Evolutionary conservation across 148 eudicot genomes (phyloP).

Genomic region (Polygonum maritimum): DNA sequence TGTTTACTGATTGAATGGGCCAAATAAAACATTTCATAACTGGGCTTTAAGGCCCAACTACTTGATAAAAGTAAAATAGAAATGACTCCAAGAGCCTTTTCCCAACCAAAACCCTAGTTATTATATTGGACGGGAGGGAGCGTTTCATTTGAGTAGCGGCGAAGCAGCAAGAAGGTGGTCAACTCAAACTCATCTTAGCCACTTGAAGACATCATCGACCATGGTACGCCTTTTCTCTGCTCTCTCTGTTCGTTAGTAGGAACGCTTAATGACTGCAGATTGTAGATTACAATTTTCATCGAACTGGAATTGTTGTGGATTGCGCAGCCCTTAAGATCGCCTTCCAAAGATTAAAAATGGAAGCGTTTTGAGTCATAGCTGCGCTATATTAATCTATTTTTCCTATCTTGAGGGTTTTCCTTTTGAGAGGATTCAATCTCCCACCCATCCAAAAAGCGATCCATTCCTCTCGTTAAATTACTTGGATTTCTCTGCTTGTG

Average conservation of each 20-base stretch:
- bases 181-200: not conserved
- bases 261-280: not conserved
- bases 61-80: not conserved
- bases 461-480: not conserved
- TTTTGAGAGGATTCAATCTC: conserved; percentile 21
- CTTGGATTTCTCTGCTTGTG: conserved; percentile 6
- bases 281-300: not conserved
- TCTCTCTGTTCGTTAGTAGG: not conserved
- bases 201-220: not conserved
- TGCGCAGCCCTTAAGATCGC: conserved; percentile 94
- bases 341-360: conserved; percentile 53
- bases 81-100: not conserved
- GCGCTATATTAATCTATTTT: conserved; percentile 46
- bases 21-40: not conserved
- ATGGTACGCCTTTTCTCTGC: not conserved
- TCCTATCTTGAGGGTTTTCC: conserved; percentile 60
- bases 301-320: not conserved
- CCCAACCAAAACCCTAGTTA: not conserved
- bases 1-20: not conserved
- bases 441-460: not conserved
- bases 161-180: not conserved
- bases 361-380: conserved; percentile 97
- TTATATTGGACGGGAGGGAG: not conserved
- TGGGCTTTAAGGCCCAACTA: not conserved
- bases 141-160: not conserved